A percentile compares a stretch with the other conserved stretches of the same genome.
These are phyloP conservation scores for Candida tallmaniae DNA, from an alignment of 805 yeast genomes.

Conservation along the genomic window DNA sequence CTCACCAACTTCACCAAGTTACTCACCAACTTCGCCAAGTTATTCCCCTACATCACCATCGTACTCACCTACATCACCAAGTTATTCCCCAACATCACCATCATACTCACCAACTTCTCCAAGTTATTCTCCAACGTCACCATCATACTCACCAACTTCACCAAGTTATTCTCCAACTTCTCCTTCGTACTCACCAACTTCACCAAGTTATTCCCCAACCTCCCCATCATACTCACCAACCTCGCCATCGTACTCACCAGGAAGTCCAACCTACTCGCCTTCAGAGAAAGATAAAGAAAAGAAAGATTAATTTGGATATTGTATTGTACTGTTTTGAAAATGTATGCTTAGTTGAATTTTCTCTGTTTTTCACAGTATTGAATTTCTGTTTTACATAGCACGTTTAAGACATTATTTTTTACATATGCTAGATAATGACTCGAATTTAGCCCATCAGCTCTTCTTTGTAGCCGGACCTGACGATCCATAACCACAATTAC, in stretches of 20 bases:
- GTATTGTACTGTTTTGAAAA: not conserved
- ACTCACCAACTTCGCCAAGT: slow-evolving; percentile 50
- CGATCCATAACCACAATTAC: no score
- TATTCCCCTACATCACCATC: slow-evolving; percentile 63
- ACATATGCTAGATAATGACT: no score
- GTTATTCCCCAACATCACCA: slow-evolving; percentile 68
- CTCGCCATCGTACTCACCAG: slow-evolving; percentile 75
- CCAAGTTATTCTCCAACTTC: slow-evolving; percentile 77
- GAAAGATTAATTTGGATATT: slow-evolving; percentile 8
- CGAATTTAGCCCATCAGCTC: no score
- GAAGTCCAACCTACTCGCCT: slow-evolving; percentile 58
- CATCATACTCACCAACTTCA: slow-evolving; percentile 73
- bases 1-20: slow-evolving; percentile 70
- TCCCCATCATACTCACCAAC: slow-evolving; percentile 59
- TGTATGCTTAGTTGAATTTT: no score
- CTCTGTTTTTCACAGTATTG: no score
- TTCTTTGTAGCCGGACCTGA: no score
- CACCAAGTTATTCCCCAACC: slow-evolving; percentile 64
- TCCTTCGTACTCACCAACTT: slow-evolving; percentile 61
- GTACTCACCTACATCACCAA: slow-evolving; percentile 73
- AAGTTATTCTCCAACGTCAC: slow-evolving; percentile 63
- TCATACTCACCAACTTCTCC: slow-evolving; percentile 58
- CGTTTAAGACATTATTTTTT: no score
- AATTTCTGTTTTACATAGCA: no score
- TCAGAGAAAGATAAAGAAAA: slow-evolving; percentile 26